These are phyloP conservation scores for Eutrema salsugineum DNA, from an alignment of 441 rosid species.

Conservation along the genomic window DNA sequence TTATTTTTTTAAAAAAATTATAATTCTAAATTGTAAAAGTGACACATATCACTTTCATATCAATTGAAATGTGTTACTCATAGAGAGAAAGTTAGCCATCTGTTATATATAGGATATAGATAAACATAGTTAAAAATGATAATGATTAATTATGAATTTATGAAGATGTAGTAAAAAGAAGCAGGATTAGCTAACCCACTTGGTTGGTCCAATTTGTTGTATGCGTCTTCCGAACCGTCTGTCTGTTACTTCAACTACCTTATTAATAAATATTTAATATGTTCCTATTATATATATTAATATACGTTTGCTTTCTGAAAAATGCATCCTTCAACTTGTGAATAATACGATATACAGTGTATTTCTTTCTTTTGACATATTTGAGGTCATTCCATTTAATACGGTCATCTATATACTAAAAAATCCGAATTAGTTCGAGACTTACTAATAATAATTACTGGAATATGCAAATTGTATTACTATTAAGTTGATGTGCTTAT, in stretches of 20 bases:
- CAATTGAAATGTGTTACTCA: too few relatives aligned
- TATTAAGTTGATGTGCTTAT: background rate
- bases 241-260: constrained; percentile 29
- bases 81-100: too few relatives aligned
- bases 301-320: background rate
- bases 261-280: background rate
- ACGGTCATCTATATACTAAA: background rate
- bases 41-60: too few relatives aligned
- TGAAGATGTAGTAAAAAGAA: background rate
- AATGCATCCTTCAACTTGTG: constrained; percentile 6
- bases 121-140: background rate
- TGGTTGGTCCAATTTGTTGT: constrained; percentile 25
- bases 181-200: constrained; percentile 19
- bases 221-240: constrained; percentile 25
- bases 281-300: background rate
- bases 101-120: too few relatives aligned
- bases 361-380: background rate
- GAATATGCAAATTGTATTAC: background rate
- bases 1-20: too few relatives aligned
- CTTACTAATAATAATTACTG: background rate
- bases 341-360: background rate
- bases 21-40: too few relatives aligned
- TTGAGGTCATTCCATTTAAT: background rate
- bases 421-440: background rate
- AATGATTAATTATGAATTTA: background rate